Evolutionary conservation across 495 filamentous ascomycete genomes (phyloP).

Genomic region (Achaetomiella virescens): DNA sequence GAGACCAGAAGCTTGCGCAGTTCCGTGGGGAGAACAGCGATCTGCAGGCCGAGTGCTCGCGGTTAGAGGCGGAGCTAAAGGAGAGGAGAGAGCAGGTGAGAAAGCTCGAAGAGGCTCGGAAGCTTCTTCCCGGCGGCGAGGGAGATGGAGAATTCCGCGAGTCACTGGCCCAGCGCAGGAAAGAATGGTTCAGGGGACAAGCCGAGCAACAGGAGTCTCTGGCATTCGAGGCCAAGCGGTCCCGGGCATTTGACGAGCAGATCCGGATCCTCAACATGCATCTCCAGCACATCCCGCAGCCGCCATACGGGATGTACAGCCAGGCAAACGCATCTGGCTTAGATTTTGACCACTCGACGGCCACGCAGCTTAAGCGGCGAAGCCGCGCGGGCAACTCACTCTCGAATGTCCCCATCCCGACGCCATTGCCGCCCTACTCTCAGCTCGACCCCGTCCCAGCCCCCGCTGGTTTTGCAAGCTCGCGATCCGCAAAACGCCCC

Average conservation of each 20-base stretch:
- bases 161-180: constrained; percentile 36
- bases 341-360: constrained; percentile 43
- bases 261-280: constrained; percentile 28
- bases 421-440: constrained; percentile 34
- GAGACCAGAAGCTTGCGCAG: constrained; percentile 31
- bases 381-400: constrained; percentile 53
- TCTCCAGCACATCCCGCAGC: constrained; percentile 32
- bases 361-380: constrained; percentile 46
- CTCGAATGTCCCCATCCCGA: constrained; percentile 39
- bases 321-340: constrained; percentile 42
- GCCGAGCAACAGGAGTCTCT: constrained; percentile 40
- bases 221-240: constrained; percentile 29
- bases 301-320: constrained; percentile 32
- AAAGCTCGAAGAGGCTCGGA: constrained; percentile 50
- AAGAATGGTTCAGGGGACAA: constrained; percentile 40
- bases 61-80: constrained; percentile 43
- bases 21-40: constrained; percentile 25
- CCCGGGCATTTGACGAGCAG: constrained; percentile 37
- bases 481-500: constrained; percentile 37
- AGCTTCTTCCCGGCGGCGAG: constrained; percentile 45
- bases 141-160: constrained; percentile 50
- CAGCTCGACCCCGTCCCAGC: constrained; percentile 33
- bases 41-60: constrained; percentile 30
- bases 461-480: constrained; percentile 32
- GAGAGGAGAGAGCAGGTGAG: constrained; percentile 44